Evolutionary conservation across 2,329 filamentous ascomycete genomes (phyloP), one percentile per base, ranked within the genome.

Genomic region (Alternaria sp.): DNA sequence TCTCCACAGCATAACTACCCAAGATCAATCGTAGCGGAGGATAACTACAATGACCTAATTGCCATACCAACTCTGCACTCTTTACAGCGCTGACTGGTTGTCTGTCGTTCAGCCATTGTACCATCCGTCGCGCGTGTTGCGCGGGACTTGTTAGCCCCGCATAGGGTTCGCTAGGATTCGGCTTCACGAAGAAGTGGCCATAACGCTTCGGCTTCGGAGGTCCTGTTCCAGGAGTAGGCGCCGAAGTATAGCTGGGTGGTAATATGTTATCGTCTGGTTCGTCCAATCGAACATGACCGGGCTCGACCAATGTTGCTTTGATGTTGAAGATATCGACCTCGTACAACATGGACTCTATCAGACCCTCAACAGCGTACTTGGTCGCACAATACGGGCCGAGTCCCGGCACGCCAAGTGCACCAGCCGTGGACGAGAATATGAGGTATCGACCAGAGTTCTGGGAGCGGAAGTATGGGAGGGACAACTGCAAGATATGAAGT

Each of bases 331-430:
- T 82, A 65, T 97, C 94, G 38, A 96, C 90, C 77, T 99, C 95
- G 79, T 98, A 98, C 16, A 97, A 85, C 91, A 99, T 94, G 16
- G 92, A 94, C 79, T 99, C 95, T 69, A 98, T 93, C 54, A 99
- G 83, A 0, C 94, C 95, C 76, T 99, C 95, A 4, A 97, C 93
- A 0, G 95, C 95, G 79, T 97, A 98, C 78, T 98, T 99, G 16
- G 93, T 97, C 1, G 95, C 95, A 78, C 94, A 98, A 75, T 97
- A 98, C 0, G 94, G 94, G 0, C 94, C 94, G 6, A 98, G 81
- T 0, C 95, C 95, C 0, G 95, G 95, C 0, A 98, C 93, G 2
- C 94, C 95, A n/a, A 97, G 85, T 0, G 94, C 92, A 5, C 95
- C 95, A 32, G 91, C 91, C 0, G 93, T 97, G 8, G 91, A 95